These are phyloP conservation scores for Nitzschia palea DNA, from an alignment of 108 stramenopile species.

Conservation along the genomic window DNA sequence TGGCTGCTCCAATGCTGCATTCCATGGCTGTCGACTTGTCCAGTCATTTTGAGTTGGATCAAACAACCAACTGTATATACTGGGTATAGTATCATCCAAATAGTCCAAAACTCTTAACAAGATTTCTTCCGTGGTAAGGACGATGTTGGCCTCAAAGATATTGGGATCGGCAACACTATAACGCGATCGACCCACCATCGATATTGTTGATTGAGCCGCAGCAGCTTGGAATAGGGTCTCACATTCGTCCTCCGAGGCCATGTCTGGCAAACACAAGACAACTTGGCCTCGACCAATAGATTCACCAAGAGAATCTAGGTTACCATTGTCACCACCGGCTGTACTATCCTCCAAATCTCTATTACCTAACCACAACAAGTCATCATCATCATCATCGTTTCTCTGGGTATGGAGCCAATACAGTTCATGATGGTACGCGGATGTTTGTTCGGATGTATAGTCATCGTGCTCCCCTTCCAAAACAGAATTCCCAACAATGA, in stretches of 20 bases:
- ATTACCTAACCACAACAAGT: neutral
- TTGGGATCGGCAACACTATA: constrained; percentile 15
- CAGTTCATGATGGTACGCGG: neutral
- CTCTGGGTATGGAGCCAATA: neutral
- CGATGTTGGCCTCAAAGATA: neutral
- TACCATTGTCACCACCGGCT: neutral
- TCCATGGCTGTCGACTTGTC: constrained; percentile 10
- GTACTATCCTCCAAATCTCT: neutral
- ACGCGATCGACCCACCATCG: constrained; percentile 5
- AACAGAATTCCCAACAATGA: too few relatives aligned
- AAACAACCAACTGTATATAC: constrained; percentile 28
- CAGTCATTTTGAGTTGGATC: constrained; percentile 11
- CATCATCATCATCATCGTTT: neutral
- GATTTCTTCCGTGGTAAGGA: constrained; percentile 16
- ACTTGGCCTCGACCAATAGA: constrained; percentile 7
- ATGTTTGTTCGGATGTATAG: too few relatives aligned
- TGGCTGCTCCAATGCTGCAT: constrained; percentile 23
- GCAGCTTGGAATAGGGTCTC: constrained; percentile 8
- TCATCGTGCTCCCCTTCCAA: too few relatives aligned
- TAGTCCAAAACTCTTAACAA: constrained; percentile 16
- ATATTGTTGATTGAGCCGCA: neutral
- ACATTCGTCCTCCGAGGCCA: constrained; percentile 5
- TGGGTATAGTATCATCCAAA: constrained; percentile 22
- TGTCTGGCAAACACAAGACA: constrained; percentile 3
- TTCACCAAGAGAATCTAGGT: constrained; percentile 3